Evolutionary conservation across 139 green algal genomes (phyloP).

Genomic region (Picochlorum sp.): DNA sequence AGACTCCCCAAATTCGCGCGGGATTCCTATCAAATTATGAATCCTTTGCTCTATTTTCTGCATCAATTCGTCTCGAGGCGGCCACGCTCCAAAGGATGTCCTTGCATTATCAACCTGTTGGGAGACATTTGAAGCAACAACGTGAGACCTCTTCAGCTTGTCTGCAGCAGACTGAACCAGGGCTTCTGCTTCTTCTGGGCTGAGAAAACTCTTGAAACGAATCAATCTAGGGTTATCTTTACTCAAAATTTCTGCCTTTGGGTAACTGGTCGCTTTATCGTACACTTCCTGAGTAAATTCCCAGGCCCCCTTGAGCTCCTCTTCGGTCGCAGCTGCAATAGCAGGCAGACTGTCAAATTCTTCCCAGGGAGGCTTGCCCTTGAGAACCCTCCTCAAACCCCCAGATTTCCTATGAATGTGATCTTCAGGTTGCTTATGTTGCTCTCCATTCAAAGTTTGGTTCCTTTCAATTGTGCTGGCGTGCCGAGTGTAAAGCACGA

Average conservation of each 20-base stretch:
- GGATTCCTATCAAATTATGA: conserved; percentile 21
- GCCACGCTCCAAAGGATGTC: conserved; percentile 9
- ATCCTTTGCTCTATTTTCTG: conserved; percentile 13
- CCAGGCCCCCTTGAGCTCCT: conserved; percentile 9
- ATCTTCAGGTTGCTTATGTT: no score
- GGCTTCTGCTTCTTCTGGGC: conserved; percentile 18
- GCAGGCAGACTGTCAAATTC: no score
- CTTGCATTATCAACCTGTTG: neutral
- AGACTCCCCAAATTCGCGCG: conserved; percentile 24
- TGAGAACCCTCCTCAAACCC: no score
- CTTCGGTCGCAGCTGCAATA: neutral
- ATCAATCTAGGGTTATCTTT: conserved; percentile 16
- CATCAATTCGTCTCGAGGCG: conserved; percentile 10
- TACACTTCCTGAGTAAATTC: conserved; percentile 13
- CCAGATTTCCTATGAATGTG: neutral
- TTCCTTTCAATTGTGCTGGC: no score
- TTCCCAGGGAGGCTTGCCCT: no score
- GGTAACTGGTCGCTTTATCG: conserved; percentile 12
- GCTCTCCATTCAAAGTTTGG: no score
- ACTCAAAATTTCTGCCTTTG: conserved; percentile 9
- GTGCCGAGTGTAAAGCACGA: neutral
- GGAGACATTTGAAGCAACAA: conserved; percentile 10
- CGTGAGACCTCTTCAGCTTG: conserved; percentile 18
- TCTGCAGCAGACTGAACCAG: conserved; percentile 8
- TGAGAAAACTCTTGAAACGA: conserved; percentile 18